Base-by-base conservation (phyloP, 192 early-diverging fungal species). In the Ambispora gerdemannii region DNA sequence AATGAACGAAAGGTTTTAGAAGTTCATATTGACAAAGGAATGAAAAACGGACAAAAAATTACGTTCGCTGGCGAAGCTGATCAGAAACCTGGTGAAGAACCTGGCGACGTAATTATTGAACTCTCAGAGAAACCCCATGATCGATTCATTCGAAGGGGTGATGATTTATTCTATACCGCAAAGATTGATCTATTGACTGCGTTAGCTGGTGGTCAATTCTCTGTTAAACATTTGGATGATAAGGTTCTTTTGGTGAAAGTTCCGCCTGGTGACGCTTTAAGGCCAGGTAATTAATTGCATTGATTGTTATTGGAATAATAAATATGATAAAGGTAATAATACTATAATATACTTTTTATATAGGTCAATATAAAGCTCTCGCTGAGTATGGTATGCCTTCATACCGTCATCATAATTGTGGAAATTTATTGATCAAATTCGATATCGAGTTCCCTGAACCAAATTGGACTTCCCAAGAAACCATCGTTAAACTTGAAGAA, bases 81-180 rank as follows among this genome's bases (percentile, higher is more conserved):
- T 83, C 95, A 99, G 81, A 83, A 87, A 7, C 98, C 98, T 22
- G 91, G 89, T 63, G 84, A 93, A 47, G 78, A 95, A 56, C 96
- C 98, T n/a, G 98, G 98, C 53, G 96, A 99, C 79, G 92, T 99
- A 63, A 86, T 97, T 59, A 98, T 99, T 84, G 91, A 94, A 36
- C 73, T 99, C 36, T 92, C 97, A 74, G 95, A 99, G 83, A 96
- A 95, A 81, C 82, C 88, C 74, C 96, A 99, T 80, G 74, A 85
- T n/a, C 79, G 89, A 36, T 98, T 99, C 83, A 91, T 92, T 82
- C 90, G 98, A 77, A 90, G 87, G 74, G 95, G 92, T 35, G 88
- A 94, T 75, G 94, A 98, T 77, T 82, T 99, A 77, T 89, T 90
- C 79, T 90, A 88, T 77, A 90, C 98, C 75, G 91, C 88, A 35